Evolutionary conservation across 306 rosid species (phyloP), one percentile per base, ranked within the genome.

Genomic region (Phaseolus lunatus): DNA sequence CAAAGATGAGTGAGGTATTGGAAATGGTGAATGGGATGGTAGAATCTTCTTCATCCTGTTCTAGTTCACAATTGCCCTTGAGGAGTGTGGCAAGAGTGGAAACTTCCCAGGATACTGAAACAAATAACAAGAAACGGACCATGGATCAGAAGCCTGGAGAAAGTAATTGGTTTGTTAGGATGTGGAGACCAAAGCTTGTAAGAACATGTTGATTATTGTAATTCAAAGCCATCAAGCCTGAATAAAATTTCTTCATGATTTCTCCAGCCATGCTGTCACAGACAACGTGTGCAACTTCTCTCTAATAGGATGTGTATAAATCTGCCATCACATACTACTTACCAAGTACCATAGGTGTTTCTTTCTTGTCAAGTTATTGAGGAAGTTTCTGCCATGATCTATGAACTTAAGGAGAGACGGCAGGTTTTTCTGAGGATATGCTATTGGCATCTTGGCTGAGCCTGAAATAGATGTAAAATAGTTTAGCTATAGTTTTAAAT

Each of bases 1-100:
- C 98, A 1, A 96, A 96, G 86, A 96, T 96, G 99, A 96, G 97
- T 29, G 89, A 91, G 76, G 93, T 96, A 43, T 80, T 96, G 87
- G 90, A 86, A 67, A 88, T 92, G 98, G 89, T 96, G 45, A 85
- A 86, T 78, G 86, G 79, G 78, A 76, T 96, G 75, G 63, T 70
- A 16, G 89, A 87, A 52, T 63, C 86, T 35, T 72, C 90, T 39
- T 29, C 67, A 16, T 31, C 79, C 10, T 71, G 78, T 76, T 43
- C 81, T 9, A 84, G 83, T 84, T 84, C 90, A 5, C 83, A 73
- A 35, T 70, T 67, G 52, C 91, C 89, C 71, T 78, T 78, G 62
- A 88, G 58, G 81, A 89, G 73, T 74, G 75, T 67, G 39, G 39
- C 81, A 29, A 62, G 79, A 12, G 54, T 7, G 49, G 82, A 85